These are phyloP conservation scores for Ustilago bromivora DNA, from an alignment of 1,284 basidiomycete genomes.

Conservation along the genomic window DNA sequence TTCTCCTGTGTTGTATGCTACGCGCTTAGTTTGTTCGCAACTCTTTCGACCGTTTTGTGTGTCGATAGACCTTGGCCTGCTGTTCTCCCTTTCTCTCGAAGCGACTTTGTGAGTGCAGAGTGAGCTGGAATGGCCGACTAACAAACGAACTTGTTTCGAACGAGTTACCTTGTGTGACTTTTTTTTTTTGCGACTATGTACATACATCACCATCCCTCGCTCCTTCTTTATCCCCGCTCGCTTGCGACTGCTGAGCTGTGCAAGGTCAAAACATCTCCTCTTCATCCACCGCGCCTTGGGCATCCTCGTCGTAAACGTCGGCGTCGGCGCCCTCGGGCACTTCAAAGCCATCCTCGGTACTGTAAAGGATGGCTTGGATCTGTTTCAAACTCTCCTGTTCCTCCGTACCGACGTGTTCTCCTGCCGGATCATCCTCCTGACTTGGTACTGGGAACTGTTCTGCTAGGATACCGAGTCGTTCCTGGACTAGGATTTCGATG, in stretches of 20 bases:
- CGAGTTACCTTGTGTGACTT: too few relatives aligned
- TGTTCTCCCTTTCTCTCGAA: too few relatives aligned
- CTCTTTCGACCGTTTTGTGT: too few relatives aligned
- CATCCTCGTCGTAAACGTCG: constrained; percentile 13
- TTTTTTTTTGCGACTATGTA: too few relatives aligned
- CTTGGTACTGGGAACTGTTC: constrained; percentile 28
- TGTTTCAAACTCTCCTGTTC: constrained; percentile 81
- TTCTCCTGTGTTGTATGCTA: too few relatives aligned
- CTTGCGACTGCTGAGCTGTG: not conserved
- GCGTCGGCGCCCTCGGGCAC: constrained; percentile 64
- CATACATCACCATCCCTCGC: too few relatives aligned
- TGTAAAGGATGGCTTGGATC: constrained; percentile 94
- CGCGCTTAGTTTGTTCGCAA: too few relatives aligned
- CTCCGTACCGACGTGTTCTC: constrained; percentile 20
- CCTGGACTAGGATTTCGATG: constrained; percentile 87
- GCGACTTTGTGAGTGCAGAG: too few relatives aligned
- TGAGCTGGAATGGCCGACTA: too few relatives aligned
- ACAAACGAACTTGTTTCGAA: too few relatives aligned
- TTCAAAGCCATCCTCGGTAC: constrained; percentile 77
- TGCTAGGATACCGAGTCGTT: constrained; percentile 65
- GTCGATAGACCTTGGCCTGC: too few relatives aligned
- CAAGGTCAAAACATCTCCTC: constrained; percentile 35
- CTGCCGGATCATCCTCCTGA: constrained; percentile 21
- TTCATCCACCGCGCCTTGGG: constrained; percentile 23
- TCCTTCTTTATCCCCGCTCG: too few relatives aligned